A percentile compares a stretch with the other conserved stretches of the same genome.
Evolutionary conservation across 169 alveolate species (phyloP).

Genomic region (Cryptosporidium parvum): DNA sequence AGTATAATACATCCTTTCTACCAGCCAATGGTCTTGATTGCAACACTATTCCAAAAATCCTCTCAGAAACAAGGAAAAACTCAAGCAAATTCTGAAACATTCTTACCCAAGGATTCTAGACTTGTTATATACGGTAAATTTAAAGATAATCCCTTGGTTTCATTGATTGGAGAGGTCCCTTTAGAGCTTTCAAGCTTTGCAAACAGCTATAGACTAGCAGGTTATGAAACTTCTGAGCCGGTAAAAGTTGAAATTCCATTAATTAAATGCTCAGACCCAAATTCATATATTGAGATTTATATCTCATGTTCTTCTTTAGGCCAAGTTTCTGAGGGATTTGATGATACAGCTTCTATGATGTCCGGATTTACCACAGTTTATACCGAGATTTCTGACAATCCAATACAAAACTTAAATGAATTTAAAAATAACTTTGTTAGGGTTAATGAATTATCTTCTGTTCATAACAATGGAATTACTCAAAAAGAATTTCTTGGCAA

Average conservation of each 20-base stretch:
- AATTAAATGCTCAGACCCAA: conserved; percentile 73
- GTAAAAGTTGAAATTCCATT: conserved; percentile 47
- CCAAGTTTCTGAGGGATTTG: conserved; percentile 63
- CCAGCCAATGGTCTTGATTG: conserved; percentile 65
- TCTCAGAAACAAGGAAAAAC: conserved; percentile 22
- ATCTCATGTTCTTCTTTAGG: conserved; percentile 64
- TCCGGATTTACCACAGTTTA: conserved; percentile 62
- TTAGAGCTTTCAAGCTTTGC: conserved; percentile 66
- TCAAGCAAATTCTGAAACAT: neutral
- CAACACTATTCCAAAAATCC: conserved; percentile 44
- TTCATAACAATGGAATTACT: neutral
- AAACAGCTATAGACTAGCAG: conserved; percentile 13
- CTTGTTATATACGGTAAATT: conserved; percentile 45
- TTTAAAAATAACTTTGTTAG: neutral
- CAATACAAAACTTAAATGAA: neutral
- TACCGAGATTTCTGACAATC: conserved; percentile 16
- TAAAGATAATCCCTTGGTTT: conserved; percentile 53
- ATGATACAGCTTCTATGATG: conserved; percentile 75
- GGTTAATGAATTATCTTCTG: neutral
- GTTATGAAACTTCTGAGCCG: conserved; percentile 6
- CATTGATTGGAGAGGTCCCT: conserved; percentile 55
- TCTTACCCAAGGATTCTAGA: conserved; percentile 70
- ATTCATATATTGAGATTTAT: conserved; percentile 56
- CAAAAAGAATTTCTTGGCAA: neutral
- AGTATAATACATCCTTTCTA: conserved; percentile 69